Conservation (phyloP, 495 filamentous ascomycete genomes). For the Cryomyces minteri region DNA sequence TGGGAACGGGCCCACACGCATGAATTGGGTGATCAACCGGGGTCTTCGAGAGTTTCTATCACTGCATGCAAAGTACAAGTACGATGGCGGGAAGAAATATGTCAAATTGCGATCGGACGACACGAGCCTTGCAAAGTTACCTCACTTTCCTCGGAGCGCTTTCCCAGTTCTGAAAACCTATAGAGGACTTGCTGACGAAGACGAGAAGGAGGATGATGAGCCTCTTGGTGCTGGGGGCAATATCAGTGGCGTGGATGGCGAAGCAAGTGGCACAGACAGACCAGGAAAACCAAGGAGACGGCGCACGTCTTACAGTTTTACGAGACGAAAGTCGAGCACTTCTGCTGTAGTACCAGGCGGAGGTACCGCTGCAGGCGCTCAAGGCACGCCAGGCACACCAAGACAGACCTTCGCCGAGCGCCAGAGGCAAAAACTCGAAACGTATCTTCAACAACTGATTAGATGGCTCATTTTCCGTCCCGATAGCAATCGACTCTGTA, state of each 20-base stretch:
- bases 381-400: slow-evolving; percentile 13
- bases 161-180: slow-evolving; percentile 80
- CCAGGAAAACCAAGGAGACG: slow-evolving; percentile 38
- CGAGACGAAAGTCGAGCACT: slow-evolving; percentile 37
- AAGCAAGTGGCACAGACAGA: slow-evolving; percentile 38
- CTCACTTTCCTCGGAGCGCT: slow-evolving; percentile 75
- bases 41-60: slow-evolving; percentile 81
- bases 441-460: slow-evolving; percentile 88
- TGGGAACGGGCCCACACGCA: slow-evolving; percentile 81
- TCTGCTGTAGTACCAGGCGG: slow-evolving; percentile 24
- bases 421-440: slow-evolving; percentile 73
- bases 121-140: slow-evolving; percentile 45
- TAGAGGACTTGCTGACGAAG: slow-evolving; percentile 65
- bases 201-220: slow-evolving; percentile 46
- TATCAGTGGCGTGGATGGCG: slow-evolving; percentile 35
- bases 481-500: slow-evolving; percentile 89
- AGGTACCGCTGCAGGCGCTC: slow-evolving; percentile 19
- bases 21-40: slow-evolving; percentile 91
- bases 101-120: slow-evolving; percentile 39
- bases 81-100: slow-evolving; percentile 57
- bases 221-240: slow-evolving; percentile 21
- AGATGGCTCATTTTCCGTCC: slow-evolving; percentile 87
- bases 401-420: slow-evolving; percentile 40
- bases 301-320: slow-evolving; percentile 38
- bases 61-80: slow-evolving; percentile 79